These are phyloP conservation scores for Boletus insuetus DNA, from an alignment of 768 basidiomycete species.

Conservation along the genomic window DNA sequence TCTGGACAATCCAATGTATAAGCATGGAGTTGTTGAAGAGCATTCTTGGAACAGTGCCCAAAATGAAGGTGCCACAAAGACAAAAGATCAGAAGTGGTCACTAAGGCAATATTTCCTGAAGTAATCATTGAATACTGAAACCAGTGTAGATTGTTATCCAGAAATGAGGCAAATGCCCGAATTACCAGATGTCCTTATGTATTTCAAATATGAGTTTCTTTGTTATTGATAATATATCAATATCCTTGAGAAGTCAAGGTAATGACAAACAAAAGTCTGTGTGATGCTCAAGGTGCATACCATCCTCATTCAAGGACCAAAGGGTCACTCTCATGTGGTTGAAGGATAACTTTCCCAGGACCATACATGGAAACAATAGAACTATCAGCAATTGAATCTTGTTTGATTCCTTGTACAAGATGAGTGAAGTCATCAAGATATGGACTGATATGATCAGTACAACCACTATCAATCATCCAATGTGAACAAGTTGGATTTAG, in stretches of 20 bases:
- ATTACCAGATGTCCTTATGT: neutral
- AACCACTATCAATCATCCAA: neutral
- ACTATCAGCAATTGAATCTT: neutral
- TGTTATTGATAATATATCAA: neutral
- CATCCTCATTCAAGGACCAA: neutral
- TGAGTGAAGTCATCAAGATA: neutral
- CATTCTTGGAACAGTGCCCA: neutral
- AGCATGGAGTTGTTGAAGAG: neutral
- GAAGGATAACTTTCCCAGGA: neutral
- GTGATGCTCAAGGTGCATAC: neutral
- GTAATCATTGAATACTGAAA: neutral
- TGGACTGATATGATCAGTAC: neutral
- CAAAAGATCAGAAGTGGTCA: neutral
- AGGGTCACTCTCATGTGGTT: neutral
- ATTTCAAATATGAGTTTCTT: neutral
- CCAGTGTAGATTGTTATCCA: neutral
- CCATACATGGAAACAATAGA: neutral
- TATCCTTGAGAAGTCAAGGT: neutral
- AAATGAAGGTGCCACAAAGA: neutral
- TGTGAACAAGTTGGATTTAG: too few relatives aligned
- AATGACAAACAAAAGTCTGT: neutral
- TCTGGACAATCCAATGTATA: neutral
- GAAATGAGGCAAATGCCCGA: neutral
- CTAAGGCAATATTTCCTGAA: too few relatives aligned
- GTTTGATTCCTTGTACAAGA: fast-evolving